phyloP scores from a whole-genome alignment of 257 asterid genomes.

The Solanum chiquidenum region DNA sequence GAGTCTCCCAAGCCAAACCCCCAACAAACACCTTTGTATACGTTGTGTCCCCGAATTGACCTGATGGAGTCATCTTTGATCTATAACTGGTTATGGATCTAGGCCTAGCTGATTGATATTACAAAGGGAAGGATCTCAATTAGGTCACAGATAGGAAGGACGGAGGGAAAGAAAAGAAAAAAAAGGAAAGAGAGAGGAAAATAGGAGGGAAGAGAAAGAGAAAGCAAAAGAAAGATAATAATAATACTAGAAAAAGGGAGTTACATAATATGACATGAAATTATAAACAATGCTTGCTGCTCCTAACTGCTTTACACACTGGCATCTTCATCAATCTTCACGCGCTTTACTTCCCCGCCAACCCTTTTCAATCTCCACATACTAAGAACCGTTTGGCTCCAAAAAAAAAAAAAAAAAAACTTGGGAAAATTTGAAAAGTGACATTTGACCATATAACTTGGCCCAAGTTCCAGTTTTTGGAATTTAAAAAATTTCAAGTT shows the following conservation, averaged over 20 bases:
- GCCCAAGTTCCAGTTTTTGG: too few relatives aligned
- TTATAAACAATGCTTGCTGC: neutral
- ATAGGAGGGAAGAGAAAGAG: conserved; percentile 20
- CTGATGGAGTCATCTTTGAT: conserved; percentile 44
- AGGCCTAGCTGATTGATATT: neutral
- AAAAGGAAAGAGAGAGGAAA: neutral
- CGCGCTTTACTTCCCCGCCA: neutral
- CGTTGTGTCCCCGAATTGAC: conserved; percentile 86
- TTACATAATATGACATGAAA: neutral
- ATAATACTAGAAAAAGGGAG: neutral
- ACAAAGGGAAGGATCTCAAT: conserved; percentile 5
- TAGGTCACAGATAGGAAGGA: conserved; percentile 44
- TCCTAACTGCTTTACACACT: neutral
- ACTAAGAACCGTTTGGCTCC: neutral
- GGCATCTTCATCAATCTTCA: neutral
- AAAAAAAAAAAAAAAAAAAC: neutral
- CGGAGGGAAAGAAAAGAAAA: neutral
- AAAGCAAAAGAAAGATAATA: conserved; percentile 9
- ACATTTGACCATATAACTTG: too few relatives aligned
- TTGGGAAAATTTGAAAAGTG: neutral
- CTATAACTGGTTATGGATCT: neutral
- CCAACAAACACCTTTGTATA: conserved; percentile 93
- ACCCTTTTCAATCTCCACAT: neutral
- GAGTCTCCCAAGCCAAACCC: conserved; percentile 99
- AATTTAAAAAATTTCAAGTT: too few relatives aligned